Conservation (phyloP, 176 grass and related monocot genomes). For the Olyra latifolia region DNA sequence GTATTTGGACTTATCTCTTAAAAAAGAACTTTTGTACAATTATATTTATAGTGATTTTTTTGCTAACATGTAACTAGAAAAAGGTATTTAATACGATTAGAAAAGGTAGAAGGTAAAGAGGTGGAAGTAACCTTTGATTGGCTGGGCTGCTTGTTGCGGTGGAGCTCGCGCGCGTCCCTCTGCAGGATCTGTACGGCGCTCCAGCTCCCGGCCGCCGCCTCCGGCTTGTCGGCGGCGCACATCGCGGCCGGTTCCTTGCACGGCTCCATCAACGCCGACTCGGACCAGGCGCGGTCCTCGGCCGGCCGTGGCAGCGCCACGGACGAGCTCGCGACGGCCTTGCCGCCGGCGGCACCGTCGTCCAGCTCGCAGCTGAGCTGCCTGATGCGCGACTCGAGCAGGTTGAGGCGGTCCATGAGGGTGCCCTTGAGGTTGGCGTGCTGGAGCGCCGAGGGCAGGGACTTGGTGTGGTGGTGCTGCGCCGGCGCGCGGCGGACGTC, state of each 20-base stretch:
- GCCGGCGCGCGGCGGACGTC: not conserved
- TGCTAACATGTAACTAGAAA: too few relatives aligned
- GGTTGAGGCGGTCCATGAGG: conserved; percentile 59
- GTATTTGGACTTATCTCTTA: too few relatives aligned
- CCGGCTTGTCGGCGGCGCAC: not conserved
- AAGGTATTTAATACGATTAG: too few relatives aligned
- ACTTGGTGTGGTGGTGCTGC: conserved; percentile 51
- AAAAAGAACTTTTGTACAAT: too few relatives aligned
- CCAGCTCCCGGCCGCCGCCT: conserved; percentile 14
- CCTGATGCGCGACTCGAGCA: conserved; percentile 53
- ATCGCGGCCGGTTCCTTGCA: not conserved
- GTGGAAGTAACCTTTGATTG: conserved; percentile 9
- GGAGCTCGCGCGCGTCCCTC: conserved; percentile 39
- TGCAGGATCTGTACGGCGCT: conserved; percentile 34
- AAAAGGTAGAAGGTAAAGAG: too few relatives aligned
- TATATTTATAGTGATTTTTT: too few relatives aligned
- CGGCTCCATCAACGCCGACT: conserved; percentile 6
- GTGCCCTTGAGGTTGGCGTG: conserved; percentile 24
- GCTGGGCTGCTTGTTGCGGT: conserved; percentile 17
- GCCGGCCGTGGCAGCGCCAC: not conserved
- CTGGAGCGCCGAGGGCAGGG: conserved; percentile 43
- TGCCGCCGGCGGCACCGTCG: not conserved
- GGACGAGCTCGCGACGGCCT: not conserved
- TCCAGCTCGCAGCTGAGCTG: conserved; percentile 57
- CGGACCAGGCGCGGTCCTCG: conserved; percentile 33